Base-by-base conservation (phyloP, 73 alveolate species). In the Effrenium voratum region DNA sequence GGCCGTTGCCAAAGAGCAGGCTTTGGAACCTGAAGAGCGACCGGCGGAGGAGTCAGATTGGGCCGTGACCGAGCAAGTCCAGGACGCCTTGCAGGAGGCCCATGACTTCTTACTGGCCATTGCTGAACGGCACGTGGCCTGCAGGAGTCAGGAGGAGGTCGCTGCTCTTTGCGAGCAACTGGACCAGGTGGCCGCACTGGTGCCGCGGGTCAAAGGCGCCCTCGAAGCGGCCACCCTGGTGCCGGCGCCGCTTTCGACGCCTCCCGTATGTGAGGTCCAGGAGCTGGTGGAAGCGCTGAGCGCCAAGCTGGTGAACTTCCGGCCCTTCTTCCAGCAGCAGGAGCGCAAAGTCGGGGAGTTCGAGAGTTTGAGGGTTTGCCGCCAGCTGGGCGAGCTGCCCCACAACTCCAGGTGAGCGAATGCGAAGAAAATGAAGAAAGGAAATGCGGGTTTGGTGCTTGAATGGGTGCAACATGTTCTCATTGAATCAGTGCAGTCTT, bases 1-100 rank as follows among this genome's bases (percentile, higher is more conserved):
- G 5, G 86, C 2, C 36, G 40, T 5, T 5, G 77, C 26, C 36
- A 15, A 8, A 36, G 77, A 15, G 77, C 43, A 10, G 36, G 26
- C 63, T 12, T 36, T 12, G 72, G 92, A n/a, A 24, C 66, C 90
- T 28, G n/a, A 40, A 16, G 73, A 49, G n/a, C n/a, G n/a, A 13
- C 38, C 1, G 87, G 76, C 4, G 70, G 96, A 66, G 49, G 70
- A 66, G 66, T 24, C 84, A 13, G 95, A 59, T 34, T 90, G 97
- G 97, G 97, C 97, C 0, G 97, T 90, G 57, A 90, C 97, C 6
- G 97, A 90, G 57, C 97, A 90, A 76, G 97, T 90, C 45, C 75
- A 90, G 15, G 97, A 90, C 0, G 72, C 72, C 28, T 2, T 1
- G 72, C 72, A 38, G 8, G 41, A 87, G 95, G 97, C 97, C 34